These are phyloP conservation scores for Yamadazyma diddensiae DNA, from an alignment of 1,139 yeast genomes.

Conservation along the genomic window DNA sequence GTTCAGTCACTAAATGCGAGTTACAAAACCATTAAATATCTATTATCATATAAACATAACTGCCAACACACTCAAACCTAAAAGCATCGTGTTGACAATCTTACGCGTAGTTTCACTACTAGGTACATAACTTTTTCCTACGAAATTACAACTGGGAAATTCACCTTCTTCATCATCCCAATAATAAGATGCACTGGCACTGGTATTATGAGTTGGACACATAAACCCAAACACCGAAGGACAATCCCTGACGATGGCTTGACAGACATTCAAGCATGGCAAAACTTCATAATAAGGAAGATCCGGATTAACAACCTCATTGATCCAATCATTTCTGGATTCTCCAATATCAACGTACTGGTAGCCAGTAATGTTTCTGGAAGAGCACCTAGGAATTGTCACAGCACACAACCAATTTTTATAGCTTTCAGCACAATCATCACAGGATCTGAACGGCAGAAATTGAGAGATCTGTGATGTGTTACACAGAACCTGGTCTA, in stretches of 20 bases:
- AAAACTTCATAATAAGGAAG: constrained; percentile 68
- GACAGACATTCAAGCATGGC: constrained; percentile 83
- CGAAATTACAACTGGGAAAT: constrained; percentile 47
- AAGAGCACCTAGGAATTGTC: constrained; percentile 82
- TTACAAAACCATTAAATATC: background rate
- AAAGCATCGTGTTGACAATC: constrained; percentile 4
- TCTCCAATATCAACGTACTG: constrained; percentile 43
- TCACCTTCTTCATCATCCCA: constrained; percentile 32
- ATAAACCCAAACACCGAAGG: constrained; percentile 71
- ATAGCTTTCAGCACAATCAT: constrained; percentile 69
- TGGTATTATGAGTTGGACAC: constrained; percentile 56
- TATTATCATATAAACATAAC: constrained; percentile 1
- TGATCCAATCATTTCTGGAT: constrained; percentile 63
- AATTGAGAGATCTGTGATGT: constrained; percentile 64
- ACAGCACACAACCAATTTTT: constrained; percentile 89
- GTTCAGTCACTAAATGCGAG: no score
- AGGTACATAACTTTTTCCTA: constrained; percentile 27
- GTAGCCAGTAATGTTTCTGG: constrained; percentile 46
- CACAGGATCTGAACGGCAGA: constrained; percentile 73
- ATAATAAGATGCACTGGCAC: constrained; percentile 47
- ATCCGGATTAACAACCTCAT: constrained; percentile 56
- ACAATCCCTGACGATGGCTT: constrained; percentile 77
- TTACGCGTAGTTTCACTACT: constrained; percentile 5
- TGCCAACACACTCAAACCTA: constrained; percentile 4
- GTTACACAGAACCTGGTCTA: constrained; percentile 78